A percentile compares a stretch with the other conserved stretches of the same genome.
Conservation (phyloP, 768 basidiomycete genomes). For the Heimioporus sp. region DNA sequence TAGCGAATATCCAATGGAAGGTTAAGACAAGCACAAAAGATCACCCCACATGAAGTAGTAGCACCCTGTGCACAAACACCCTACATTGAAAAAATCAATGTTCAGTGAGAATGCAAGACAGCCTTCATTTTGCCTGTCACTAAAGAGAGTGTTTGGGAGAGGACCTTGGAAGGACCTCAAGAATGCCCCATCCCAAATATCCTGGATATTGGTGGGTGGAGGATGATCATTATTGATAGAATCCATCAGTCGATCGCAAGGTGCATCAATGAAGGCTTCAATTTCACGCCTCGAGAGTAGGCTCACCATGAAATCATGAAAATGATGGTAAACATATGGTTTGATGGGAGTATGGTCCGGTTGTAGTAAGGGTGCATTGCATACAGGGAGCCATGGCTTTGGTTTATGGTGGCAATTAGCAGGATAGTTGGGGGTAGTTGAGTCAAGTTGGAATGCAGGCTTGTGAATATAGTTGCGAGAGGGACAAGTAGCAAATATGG, state of each 20-base stretch:
- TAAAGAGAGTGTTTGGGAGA: neutral
- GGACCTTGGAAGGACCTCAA: neutral
- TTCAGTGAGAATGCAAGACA: neutral
- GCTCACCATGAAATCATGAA: neutral
- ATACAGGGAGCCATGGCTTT: neutral
- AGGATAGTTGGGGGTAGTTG: neutral
- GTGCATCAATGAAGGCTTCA: neutral
- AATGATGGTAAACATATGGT: slow-evolving; percentile 7
- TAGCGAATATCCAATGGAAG: neutral
- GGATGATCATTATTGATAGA: neutral
- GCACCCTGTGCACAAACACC: neutral
- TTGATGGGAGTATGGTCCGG: neutral
- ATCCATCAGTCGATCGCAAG: slow-evolving; percentile 1
- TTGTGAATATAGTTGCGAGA: neutral
- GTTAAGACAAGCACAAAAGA: neutral
- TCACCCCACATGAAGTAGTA: neutral
- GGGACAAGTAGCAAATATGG: neutral
- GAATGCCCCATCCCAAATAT: neutral
- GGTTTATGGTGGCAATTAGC: neutral
- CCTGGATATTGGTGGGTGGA: neutral
- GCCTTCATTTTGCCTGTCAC: neutral
- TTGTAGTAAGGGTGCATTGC: neutral
- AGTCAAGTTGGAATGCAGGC: neutral
- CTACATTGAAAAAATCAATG: slow-evolving; percentile 2
- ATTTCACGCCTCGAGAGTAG: neutral